Evolutionary conservation across 768 basidiomycete genomes (phyloP).

Genomic region (Lentinula edodes): DNA sequence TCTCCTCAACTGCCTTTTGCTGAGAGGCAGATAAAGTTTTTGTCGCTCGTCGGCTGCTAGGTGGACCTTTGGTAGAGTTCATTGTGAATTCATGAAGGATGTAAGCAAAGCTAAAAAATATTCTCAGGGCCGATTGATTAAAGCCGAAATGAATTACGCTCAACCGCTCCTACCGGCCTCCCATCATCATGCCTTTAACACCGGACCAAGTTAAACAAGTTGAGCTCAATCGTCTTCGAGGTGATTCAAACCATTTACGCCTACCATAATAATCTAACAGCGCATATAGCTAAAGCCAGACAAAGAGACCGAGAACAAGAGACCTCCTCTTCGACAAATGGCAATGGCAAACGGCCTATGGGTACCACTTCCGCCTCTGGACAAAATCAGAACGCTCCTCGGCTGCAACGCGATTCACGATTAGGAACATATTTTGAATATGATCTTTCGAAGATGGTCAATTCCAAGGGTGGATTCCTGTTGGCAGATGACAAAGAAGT

Average conservation of each 20-base stretch:
- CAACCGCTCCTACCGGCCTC: neutral
- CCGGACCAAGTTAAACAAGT: constrained; percentile 68
- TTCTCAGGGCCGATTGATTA: neutral
- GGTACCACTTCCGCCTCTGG: constrained; percentile 50
- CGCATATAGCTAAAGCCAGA: constrained; percentile 59
- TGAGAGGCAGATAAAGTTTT: neutral
- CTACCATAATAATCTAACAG: neutral
- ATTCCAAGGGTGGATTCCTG: constrained; percentile 93
- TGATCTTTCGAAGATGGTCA: constrained; percentile 94
- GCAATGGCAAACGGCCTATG: constrained; percentile 74
- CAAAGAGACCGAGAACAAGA: constrained; percentile 63
- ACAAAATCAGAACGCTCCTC: constrained; percentile 53
- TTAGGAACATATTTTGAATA: constrained; percentile 95
- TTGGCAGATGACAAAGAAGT: constrained; percentile 83
- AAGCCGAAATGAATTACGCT: neutral
- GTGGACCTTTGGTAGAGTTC: neutral
- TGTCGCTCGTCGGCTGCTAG: neutral
- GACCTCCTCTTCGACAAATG: constrained; percentile 47
- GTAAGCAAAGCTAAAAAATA: neutral
- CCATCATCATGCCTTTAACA: constrained; percentile 25
- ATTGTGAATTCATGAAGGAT: neutral
- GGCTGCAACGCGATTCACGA: constrained; percentile 67
- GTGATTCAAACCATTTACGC: constrained; percentile 24
- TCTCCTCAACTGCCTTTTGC: constrained; percentile 1
- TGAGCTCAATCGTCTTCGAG: constrained; percentile 77